Conservation (phyloP, 179 eudicot species). For the Dionaea muscipula region DNA sequence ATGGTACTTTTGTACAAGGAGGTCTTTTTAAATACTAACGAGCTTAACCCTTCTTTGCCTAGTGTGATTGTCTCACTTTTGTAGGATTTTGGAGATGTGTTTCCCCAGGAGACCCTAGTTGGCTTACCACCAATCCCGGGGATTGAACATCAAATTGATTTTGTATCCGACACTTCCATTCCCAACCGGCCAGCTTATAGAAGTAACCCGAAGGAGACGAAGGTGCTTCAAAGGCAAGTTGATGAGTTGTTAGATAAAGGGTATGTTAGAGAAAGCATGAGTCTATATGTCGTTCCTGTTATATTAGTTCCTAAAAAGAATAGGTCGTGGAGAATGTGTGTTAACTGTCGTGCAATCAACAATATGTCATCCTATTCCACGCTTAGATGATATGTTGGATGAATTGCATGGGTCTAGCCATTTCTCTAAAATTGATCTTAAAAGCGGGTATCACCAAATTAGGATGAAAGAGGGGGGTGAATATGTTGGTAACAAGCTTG, state of each 20-base stretch:
- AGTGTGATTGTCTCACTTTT: background rate
- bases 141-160: no score
- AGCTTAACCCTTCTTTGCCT: no score
- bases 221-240: background rate
- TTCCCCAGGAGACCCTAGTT: background rate
- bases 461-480: no score
- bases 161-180: background rate
- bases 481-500: no score
- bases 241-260: background rate
- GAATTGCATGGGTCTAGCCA: conserved; percentile 2
- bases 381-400: conserved; percentile 12
- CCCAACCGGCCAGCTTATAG: no score
- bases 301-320: no score
- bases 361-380: conserved; percentile 1
- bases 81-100: background rate
- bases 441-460: conserved; percentile 2
- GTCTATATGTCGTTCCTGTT: no score
- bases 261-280: no score
- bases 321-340: no score
- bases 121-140: conserved; percentile 5
- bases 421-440: conserved; percentile 3
- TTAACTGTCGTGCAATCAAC: background rate
- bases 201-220: no score
- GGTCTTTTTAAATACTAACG: no score
- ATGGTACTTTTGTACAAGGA: no score